Percentiles rank a stretch among this genome's conserved stretches.
phyloP scores from a whole-genome alignment of 148 eudicot species.

The Bassia scoparia region DNA sequence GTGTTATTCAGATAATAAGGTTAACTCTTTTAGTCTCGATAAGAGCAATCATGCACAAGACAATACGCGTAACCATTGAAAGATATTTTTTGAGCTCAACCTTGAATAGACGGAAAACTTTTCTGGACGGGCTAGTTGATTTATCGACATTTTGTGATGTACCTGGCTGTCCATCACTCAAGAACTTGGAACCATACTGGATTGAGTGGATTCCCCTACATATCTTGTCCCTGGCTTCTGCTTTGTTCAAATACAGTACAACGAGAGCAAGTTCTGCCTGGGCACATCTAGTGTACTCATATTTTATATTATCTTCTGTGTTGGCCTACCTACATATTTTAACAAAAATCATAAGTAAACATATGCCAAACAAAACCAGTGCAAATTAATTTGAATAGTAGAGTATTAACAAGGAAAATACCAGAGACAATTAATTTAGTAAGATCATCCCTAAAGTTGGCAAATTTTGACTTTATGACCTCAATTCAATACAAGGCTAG shows the following conservation, averaged over 20 bases:
- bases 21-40: too few species aligned
- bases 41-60: too few species aligned
- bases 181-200: conserved; percentile 90
- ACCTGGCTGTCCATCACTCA: conserved; percentile 95
- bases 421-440: too few species aligned
- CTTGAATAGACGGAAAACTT: conserved; percentile 98
- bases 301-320: conserved; percentile 32
- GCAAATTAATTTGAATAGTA: too few species aligned
- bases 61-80: background rate
- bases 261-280: conserved; percentile 79
- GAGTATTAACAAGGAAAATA: too few species aligned
- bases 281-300: conserved; percentile 77
- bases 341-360: conserved; percentile 1
- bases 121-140: conserved; percentile 82
- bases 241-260: conserved; percentile 86
- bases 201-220: conserved; percentile 98
- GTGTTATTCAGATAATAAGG: too few species aligned
- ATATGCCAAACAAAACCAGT: background rate
- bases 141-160: conserved; percentile 95
- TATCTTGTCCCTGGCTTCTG: conserved; percentile 97
- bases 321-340: conserved; percentile 31
- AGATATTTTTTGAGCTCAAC: conserved; percentile 30
- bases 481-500: too few species aligned
- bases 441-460: too few species aligned
- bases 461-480: too few species aligned